A percentile compares a stretch with the other conserved stretches of the same genome.
Evolutionary conservation across 768 basidiomycete species (phyloP).

Genomic region (Cyclocybe cylindracea): DNA sequence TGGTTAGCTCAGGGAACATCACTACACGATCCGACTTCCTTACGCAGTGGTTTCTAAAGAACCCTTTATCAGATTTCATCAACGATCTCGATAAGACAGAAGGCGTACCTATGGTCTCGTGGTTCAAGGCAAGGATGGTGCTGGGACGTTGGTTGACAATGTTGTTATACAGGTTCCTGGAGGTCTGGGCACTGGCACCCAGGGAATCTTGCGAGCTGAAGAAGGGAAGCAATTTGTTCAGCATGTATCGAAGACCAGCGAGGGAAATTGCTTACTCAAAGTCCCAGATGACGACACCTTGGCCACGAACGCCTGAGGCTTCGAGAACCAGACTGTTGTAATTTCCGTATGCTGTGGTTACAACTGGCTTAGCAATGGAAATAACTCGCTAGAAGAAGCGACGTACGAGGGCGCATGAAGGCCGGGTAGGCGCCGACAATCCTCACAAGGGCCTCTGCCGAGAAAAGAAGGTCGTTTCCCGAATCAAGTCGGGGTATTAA

Average conservation of each 20-base stretch:
- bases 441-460: conserved; percentile 31
- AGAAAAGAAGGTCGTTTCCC: not conserved
- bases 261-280: conserved; percentile 29
- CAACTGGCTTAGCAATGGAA: not conserved
- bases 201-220: conserved; percentile 30
- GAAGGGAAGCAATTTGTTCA: not conserved
- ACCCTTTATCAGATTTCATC: not conserved
- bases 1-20: too few species aligned
- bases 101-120: conserved; percentile 26
- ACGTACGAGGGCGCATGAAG: conserved; percentile 38
- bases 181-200: conserved; percentile 22
- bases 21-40: not conserved
- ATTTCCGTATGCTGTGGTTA: conserved; percentile 36
- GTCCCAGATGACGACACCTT: conserved; percentile 38
- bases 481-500: not conserved
- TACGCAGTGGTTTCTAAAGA: conserved; percentile 26
- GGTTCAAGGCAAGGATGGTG: conserved; percentile 33
- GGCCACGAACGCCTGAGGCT: conserved; percentile 31
- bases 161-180: conserved; percentile 22
- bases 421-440: conserved; percentile 38
- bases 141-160: conserved; percentile 20
- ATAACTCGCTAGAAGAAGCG: not conserved
- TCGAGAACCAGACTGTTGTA: conserved; percentile 38
- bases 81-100: not conserved
- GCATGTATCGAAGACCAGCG: too few species aligned